Conservation (phyloP, 2,329 filamentous ascomycete genomes). For the Botryotinia calthae region DNA sequence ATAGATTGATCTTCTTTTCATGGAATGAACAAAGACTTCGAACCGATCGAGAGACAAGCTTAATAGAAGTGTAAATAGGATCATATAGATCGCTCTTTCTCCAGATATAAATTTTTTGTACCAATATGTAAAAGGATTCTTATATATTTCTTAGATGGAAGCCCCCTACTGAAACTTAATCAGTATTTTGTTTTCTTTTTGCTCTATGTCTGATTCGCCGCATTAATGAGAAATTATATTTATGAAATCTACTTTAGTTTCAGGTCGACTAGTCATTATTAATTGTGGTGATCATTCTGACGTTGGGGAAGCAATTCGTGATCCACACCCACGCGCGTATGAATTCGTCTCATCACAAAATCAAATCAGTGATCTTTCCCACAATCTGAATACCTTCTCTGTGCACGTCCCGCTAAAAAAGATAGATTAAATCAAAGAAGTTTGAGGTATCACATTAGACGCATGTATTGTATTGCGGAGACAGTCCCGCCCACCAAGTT, state of each 20-base stretch:
- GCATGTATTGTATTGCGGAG: background rate
- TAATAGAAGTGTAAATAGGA: background rate
- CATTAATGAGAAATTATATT: background rate
- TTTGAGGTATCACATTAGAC: background rate
- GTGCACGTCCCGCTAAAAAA: accelerated
- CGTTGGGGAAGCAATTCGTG: background rate
- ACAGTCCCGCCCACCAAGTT: background rate
- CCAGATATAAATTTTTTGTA: background rate
- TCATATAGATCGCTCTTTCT: too few species aligned
- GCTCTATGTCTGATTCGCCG: accelerated
- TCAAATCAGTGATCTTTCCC: background rate
- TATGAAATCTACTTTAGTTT: background rate
- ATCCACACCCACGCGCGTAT: background rate
- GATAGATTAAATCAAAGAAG: background rate
- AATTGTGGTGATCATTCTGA: background rate
- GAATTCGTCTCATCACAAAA: background rate
- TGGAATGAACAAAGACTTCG: background rate
- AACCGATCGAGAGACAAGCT: background rate
- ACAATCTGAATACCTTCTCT: background rate
- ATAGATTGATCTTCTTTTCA: accelerated
- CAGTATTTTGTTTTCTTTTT: background rate
- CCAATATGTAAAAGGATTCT: background rate
- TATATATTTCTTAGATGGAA: background rate
- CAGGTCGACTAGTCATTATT: background rate
- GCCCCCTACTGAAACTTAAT: background rate